Evolutionary conservation across 768 basidiomycete species (phyloP), one percentile per base, ranked within the genome.

Genomic region (Wakefieldia striispora): DNA sequence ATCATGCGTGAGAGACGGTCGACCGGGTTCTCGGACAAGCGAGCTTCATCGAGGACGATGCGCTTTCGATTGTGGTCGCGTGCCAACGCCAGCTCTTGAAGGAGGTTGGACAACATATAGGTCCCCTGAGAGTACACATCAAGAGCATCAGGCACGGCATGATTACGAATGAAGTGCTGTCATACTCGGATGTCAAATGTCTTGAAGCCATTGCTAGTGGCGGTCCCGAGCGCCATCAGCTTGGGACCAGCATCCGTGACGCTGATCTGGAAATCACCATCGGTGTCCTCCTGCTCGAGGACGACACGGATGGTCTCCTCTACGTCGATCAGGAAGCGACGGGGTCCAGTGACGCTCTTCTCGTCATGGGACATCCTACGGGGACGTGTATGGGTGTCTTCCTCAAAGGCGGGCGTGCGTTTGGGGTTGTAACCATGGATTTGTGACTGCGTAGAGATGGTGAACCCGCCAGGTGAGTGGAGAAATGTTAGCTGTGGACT

Each of bases 51-150:
- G n/a, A 99, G 84, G 17, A 99, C 92, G 64, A 99, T 97, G 8
- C 93, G 88, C 71, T 95, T 95, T 49, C 94, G 79, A 55, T 88
- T 87, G 69, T 95, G 94, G 64, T 98, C 95, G 9, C 92, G 84
- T 6, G 97, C 95, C 19, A 98, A 82, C 3, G 95, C 95, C 40
- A 99, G 86, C 67, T 99, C 95, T 75, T 99, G 95, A n/a, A 99
- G 78, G 21, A 99, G 81, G 70, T 97, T 98, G 12, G 95, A 97
- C 40, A 99, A 77, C 95, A 97, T 98, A 71, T 98, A 99, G n/a
- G 89, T 97, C 36, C 97, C 95, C 88, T 95, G 63, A 14, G 52
- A 13, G 54, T 21, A 43, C 38, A 21, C 44, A 23, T 54, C 45
- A 57, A 50, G 43, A 54, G n/a, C 29, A 31, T 49, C 50, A 16